Conservation (phyloP, 1,139 yeast species). For the Candida buenavistaensis region DNA sequence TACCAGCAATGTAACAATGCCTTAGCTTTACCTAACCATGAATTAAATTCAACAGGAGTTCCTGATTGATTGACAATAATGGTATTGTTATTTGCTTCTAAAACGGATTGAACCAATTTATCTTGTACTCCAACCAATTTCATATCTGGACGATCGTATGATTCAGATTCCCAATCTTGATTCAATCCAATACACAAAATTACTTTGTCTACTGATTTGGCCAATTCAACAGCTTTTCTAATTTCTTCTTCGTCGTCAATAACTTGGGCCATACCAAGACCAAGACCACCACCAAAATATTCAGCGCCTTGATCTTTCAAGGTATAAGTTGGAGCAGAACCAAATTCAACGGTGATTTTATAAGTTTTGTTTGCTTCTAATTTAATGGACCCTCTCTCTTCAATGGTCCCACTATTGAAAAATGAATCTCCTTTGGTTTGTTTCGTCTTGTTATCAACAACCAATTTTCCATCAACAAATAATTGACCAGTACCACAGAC, state of each 20-base stretch:
- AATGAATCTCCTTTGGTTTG: slow-evolving; percentile 51
- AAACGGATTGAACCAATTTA: slow-evolving; percentile 45
- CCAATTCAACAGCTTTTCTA: slow-evolving; percentile 24
- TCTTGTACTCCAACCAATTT: slow-evolving; percentile 49
- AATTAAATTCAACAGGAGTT: slow-evolving; percentile 60
- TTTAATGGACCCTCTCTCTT: slow-evolving; percentile 37
- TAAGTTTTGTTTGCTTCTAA: slow-evolving; percentile 45
- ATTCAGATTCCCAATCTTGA: slow-evolving; percentile 39
- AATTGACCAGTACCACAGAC: slow-evolving; percentile 55
- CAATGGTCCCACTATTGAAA: slow-evolving; percentile 48
- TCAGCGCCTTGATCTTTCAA: slow-evolving; percentile 17
- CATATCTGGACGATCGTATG: slow-evolving; percentile 32
- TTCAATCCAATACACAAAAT: slow-evolving; percentile 40
- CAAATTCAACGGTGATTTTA: slow-evolving; percentile 49
- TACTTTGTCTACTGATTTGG: slow-evolving; percentile 36
- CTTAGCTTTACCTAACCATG: slow-evolving; percentile 47
- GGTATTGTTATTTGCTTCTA: slow-evolving; percentile 50
- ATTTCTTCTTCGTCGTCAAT: slow-evolving; percentile 24
- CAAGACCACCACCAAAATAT: slow-evolving; percentile 31
- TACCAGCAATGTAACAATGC: slow-evolving; percentile 53
- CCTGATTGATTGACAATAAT: slow-evolving; percentile 62
- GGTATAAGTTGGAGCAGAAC: slow-evolving; percentile 48
- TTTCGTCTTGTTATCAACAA: slow-evolving; percentile 55
- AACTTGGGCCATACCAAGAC: slow-evolving; percentile 25
- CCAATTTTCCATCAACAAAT: slow-evolving; percentile 49